Evolutionary conservation across 2,329 filamentous ascomycete genomes (phyloP).

Genomic region (Sarocladiaceae sp.): DNA sequence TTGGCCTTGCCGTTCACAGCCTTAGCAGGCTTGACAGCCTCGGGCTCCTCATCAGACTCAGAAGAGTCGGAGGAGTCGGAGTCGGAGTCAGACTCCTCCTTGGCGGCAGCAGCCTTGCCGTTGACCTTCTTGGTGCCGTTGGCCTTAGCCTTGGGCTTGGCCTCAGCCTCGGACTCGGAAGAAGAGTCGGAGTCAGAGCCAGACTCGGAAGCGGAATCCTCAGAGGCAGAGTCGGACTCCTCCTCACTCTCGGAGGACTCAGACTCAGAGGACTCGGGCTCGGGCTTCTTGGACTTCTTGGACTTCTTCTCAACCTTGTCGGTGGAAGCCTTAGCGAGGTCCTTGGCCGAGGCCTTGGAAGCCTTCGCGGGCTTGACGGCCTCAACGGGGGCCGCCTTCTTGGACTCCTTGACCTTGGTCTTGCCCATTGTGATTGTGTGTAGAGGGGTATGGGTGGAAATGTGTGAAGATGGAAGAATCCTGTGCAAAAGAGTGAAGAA

Average conservation of each 20-base stretch:
- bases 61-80: constrained; percentile 29
- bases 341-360: constrained; percentile 61
- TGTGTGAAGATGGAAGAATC: constrained; percentile 10
- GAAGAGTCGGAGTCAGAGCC: constrained; percentile 15
- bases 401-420: constrained; percentile 33
- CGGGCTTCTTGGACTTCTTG: constrained; percentile 34
- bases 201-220: constrained; percentile 24
- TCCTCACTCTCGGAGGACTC: constrained; percentile 27
- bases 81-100: constrained; percentile 24
- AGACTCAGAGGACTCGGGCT: constrained; percentile 35
- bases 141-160: constrained; percentile 10
- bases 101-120: constrained; percentile 15
- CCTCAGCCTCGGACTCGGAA: constrained; percentile 23
- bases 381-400: constrained; percentile 46
- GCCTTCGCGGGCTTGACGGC: constrained; percentile 60
- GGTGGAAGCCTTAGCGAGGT: constrained; percentile 54
- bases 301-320: constrained; percentile 44
- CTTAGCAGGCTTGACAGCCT: constrained; percentile 26
- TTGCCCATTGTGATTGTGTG: constrained; percentile 53
- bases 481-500: constrained; percentile 9
- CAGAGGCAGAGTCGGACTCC: constrained; percentile 25
- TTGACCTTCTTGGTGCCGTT: constrained; percentile 14
- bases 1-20: constrained; percentile 21
- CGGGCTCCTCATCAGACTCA: constrained; percentile 23
- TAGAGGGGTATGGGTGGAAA: constrained; percentile 11